These are phyloP conservation scores for Arabidopsis hybrid DNA, from an alignment of 441 rosid genomes.

Conservation along the genomic window DNA sequence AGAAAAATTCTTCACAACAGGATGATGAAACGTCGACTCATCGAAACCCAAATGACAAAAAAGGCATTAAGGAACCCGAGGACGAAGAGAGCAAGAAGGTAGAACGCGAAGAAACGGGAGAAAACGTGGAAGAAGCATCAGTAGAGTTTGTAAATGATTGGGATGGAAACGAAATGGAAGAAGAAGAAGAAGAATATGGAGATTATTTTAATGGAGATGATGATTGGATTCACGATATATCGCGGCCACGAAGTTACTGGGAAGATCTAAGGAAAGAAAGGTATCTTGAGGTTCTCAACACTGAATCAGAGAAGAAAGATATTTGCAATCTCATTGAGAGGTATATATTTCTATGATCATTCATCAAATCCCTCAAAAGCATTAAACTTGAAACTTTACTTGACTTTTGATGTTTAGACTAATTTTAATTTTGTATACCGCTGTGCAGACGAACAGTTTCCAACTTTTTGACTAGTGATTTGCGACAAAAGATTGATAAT, in stretches of 20 bases:
- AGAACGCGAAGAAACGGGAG: neutral
- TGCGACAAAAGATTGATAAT: constrained; percentile 69
- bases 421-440: neutral
- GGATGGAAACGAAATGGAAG: constrained; percentile 56
- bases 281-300: constrained; percentile 70
- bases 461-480: constrained; percentile 63
- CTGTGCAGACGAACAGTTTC: constrained; percentile 81
- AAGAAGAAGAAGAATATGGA: constrained; percentile 51
- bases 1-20: neutral
- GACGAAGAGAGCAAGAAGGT: constrained; percentile 16
- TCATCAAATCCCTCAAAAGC: too few species aligned
- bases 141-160: constrained; percentile 37
- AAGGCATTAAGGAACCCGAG: neutral
- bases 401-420: neutral
- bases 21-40: neutral
- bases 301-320: constrained; percentile 59
- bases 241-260: constrained; percentile 93
- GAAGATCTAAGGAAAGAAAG: constrained; percentile 74
- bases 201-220: constrained; percentile 41
- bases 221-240: constrained; percentile 76
- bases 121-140: constrained; percentile 8
- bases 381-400: neutral
- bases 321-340: constrained; percentile 78
- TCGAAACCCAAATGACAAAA: neutral
- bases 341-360: constrained; percentile 44